Base-by-base conservation (phyloP, 2,329 filamentous ascomycete species). In the Phialocephala subalpina region DNA sequence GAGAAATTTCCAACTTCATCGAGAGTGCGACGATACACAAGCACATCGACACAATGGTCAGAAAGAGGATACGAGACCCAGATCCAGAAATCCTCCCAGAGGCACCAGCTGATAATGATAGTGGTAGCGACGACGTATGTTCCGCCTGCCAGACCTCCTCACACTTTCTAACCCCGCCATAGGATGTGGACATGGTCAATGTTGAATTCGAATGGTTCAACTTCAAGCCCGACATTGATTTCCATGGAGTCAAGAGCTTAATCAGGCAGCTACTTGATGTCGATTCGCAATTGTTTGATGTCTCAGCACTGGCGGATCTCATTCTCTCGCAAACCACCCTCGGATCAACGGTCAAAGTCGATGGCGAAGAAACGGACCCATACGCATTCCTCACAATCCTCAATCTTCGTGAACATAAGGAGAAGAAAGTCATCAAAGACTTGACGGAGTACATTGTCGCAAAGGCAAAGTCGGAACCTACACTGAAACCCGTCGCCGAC, bases 161-260 rank as follows among this genome's bases (percentile, higher is more conserved):
- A n/a, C 47, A 35, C 40, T 33, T 25, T 25, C 64, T 66, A 42
- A 68, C 56, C 22, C 2, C 16, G 35, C 11, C 33, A 42, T 18
- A 63, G 92, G 93, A 97, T 75, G 91, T 94, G 75, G 92, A 97
- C 77, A 91, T 95, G 78, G 89, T 99, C 71, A 91, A 98, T 77
- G 94, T 98, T 65, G 95, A 98, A 71, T 99, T 99, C 75, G 96
- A 99, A 82, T 98, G 94, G 92, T 99, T 98, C 82, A 97, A 97
- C 80, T 97, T 95, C 69, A 91, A 96, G 73, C 85, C 92, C 1
- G 88, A 92, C 8, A 86, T 97, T 73, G 96, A 99, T 80, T 98
- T 98, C 80, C 95, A 98, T 80, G 96, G 96, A 65, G 87, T 97
- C 73, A 97, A 97, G 79, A 91, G 89, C 11, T 88, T 99, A 8